Base-by-base conservation (phyloP, 805 yeast genomes). In the Isabelozyma rhagii region DNA sequence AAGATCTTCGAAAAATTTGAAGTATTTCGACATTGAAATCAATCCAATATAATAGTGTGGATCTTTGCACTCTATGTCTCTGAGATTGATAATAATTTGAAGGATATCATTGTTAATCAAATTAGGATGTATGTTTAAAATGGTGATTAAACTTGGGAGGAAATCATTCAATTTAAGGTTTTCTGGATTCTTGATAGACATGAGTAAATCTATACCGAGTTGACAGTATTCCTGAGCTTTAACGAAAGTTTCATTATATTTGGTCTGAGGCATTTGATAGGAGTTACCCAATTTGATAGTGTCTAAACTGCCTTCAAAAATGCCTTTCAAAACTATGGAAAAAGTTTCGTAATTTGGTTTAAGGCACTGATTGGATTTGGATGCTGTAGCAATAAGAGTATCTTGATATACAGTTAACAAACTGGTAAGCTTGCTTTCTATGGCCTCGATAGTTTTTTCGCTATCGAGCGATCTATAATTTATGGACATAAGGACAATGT, bases 331-430 rank as follows among this genome's bases (percentile, higher is more conserved):
- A 5, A 79, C 62, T 1, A 68, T 62, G 56, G 79, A 71, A 63
- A 81, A 86, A 7, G 88, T 84, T 15, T 69, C 70, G 41, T 62
- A 58, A 25, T 77, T 72, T 14, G 94, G 94, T 60, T 80, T 83
- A 21, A 78, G 34, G 2, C 34, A n/a, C 10, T 45, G 52, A 14
- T 44, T 39, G 2, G 47, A 28, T 9, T 13, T 9, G 36, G 36
- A 11, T 13, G 31, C 44, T 9, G 44, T 21, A 18, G 46, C 47
- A 4, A 49, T 60, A 39, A 87, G 71, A 61, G 85, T 68, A 57
- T 85, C 91, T 46, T 87, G 87, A 60, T 87, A 87, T 36, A 85
- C 82, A 17, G 82, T 84, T 54, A 87, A 67, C 50, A 87, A 62
- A 47, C 78, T 80, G 2, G 88, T 85, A 61, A 87, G 71, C 60